phyloP scores from a whole-genome alignment of 73 alveolate genomes.

The Diophrys appendiculata region DNA sequence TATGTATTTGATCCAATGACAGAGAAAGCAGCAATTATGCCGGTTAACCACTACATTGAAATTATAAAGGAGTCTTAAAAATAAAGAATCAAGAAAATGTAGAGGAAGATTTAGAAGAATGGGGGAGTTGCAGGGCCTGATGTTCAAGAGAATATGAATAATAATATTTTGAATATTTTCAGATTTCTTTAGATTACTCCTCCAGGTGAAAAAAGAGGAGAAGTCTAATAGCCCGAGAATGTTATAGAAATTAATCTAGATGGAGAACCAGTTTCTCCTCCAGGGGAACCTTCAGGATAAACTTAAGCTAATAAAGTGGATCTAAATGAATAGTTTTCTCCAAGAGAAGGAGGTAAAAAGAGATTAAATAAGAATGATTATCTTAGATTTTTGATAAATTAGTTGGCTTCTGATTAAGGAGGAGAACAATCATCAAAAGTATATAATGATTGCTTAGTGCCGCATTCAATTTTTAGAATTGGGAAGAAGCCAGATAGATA shows the following conservation, averaged over 20 bases:
- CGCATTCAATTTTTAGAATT: not conserved
- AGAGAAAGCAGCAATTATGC: not conserved
- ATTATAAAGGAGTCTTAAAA: not conserved
- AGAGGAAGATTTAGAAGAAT: not conserved
- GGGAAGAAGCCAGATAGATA: slow-evolving; percentile 4
- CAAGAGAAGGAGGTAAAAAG: not conserved
- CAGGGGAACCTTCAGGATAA: not conserved
- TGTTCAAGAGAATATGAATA: not conserved
- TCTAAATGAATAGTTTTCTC: not conserved
- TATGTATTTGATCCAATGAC: not conserved
- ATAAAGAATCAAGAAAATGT: not conserved
- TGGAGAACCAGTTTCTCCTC: not conserved
- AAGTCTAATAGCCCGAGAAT: not conserved
- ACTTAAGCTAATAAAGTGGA: not conserved
- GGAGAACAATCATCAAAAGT: not conserved
- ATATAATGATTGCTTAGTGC: slow-evolving; percentile 7
- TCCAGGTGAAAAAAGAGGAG: too few relatives aligned
- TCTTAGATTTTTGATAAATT: not conserved
- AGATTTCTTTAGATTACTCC: not conserved
- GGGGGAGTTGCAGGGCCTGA: too few relatives aligned
- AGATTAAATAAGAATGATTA: not conserved
- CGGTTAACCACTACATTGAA: not conserved
- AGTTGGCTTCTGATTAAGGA: slow-evolving; percentile 2
- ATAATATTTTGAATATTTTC: not conserved
- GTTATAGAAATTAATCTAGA: not conserved